Conservation (phyloP, 768 basidiomycete genomes). For the Arthromyces matolae region DNA sequence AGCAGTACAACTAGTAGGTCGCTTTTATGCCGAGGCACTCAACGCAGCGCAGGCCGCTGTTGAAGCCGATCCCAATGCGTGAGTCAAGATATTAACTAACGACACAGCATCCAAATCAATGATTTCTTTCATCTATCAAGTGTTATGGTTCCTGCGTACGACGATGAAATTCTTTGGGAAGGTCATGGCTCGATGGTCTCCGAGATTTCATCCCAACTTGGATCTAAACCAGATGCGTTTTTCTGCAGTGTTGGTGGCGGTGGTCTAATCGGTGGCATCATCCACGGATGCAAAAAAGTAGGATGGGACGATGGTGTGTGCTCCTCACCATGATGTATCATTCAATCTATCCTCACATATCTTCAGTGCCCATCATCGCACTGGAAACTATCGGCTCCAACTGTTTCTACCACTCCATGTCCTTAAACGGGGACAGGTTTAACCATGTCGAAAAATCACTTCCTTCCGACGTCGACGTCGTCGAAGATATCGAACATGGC, state of each 20-base stretch:
- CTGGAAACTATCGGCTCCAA: constrained; percentile 71
- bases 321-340: too few species aligned
- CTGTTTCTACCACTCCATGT: constrained; percentile 69
- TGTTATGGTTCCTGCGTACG: constrained; percentile 69
- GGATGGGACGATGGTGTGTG: constrained; percentile 68
- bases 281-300: constrained; percentile 57
- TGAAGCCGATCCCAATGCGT: constrained; percentile 48
- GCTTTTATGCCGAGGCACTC: constrained; percentile 56
- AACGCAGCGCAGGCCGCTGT: constrained; percentile 45
- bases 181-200: constrained; percentile 73
- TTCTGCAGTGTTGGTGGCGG: constrained; percentile 79
- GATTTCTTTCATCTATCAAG: too few species aligned
- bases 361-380: constrained; percentile 56
- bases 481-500: constrained; percentile 38
- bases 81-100: constrained; percentile 31
- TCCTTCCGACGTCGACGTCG: constrained; percentile 39
- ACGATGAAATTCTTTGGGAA: constrained; percentile 66
- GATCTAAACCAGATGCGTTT: constrained; percentile 59
- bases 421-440: constrained; percentile 46
- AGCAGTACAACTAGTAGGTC: constrained; percentile 54
- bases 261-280: constrained; percentile 66
- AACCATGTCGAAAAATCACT: constrained; percentile 28
- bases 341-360: neutral
- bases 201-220: constrained; percentile 58
- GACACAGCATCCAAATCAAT: too few species aligned